These are phyloP conservation scores for Pascua sp. DNA, from an alignment of 1,284 basidiomycete genomes.

Conservation along the genomic window DNA sequence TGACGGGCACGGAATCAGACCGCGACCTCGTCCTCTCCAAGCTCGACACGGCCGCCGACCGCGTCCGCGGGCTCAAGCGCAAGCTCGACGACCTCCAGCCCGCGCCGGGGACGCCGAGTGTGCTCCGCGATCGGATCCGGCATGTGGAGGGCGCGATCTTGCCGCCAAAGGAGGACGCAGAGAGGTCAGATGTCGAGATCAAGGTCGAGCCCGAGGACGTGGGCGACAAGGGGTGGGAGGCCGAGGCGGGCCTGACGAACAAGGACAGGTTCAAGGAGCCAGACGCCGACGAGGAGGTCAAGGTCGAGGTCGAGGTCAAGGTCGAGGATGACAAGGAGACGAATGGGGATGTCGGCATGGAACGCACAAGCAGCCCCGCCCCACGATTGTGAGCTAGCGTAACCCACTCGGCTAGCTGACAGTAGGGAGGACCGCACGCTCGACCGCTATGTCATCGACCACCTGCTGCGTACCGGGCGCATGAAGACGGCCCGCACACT, in stretches of 20 bases:
- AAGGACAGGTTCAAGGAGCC: not conserved
- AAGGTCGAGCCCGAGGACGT: constrained; percentile 7
- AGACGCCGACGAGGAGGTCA: not conserved
- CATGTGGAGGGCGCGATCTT: constrained; percentile 16
- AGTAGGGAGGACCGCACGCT: constrained; percentile 49
- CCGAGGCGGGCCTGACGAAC: not conserved
- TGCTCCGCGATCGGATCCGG: constrained; percentile 13
- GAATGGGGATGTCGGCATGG: not conserved
- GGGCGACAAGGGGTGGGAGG: not conserved
- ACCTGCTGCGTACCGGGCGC: constrained; percentile 63
- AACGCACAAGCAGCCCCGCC: no score
- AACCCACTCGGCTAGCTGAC: not conserved
- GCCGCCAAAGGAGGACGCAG: constrained; percentile 3
- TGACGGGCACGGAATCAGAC: constrained; percentile 19
- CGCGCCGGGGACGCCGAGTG: not conserved
- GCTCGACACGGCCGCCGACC: constrained; percentile 36
- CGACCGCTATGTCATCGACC: constrained; percentile 89
- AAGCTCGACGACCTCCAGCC: constrained; percentile 40
- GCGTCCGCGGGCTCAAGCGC: constrained; percentile 46
- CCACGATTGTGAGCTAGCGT: no score
- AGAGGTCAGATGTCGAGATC: constrained; percentile 4
- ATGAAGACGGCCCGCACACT: constrained; percentile 40
- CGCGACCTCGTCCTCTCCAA: constrained; percentile 21
- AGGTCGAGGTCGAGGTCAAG: not conserved
- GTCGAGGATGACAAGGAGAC: constrained; percentile 5